Percentiles rank a stretch among this genome's conserved stretches.
These are phyloP conservation scores for Aspergillus nomiae DNA, from an alignment of 2,329 filamentous ascomycete species.

Conservation along the genomic window DNA sequence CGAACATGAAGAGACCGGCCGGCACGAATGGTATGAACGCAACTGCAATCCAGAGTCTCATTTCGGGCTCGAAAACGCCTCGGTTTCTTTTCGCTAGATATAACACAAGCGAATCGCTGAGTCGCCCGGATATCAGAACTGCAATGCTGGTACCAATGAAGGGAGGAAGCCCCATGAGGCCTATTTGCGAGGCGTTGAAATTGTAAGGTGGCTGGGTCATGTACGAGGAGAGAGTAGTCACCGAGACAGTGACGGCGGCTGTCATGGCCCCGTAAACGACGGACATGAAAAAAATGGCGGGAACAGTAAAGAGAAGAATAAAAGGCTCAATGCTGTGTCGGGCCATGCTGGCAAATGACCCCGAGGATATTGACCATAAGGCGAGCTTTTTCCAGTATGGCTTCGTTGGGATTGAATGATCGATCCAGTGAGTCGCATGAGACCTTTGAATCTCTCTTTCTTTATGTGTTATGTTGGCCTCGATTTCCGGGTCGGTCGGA, in stretches of 20 bases:
- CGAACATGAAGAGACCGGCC: constrained; percentile 36
- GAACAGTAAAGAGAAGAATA: constrained; percentile 44
- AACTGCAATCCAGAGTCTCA: constrained; percentile 39
- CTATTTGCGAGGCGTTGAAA: constrained; percentile 40
- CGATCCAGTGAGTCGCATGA: not conserved
- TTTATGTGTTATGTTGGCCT: not conserved
- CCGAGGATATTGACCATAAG: constrained; percentile 30
- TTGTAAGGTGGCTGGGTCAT: constrained; percentile 45
- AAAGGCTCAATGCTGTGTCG: constrained; percentile 34
- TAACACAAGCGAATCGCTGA: constrained; percentile 42
- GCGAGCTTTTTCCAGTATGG: constrained; percentile 46
- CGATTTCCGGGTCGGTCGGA: not conserved
- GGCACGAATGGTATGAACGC: constrained; percentile 33
- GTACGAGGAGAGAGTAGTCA: constrained; percentile 37
- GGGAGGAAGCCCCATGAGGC: constrained; percentile 41
- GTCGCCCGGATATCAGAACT: constrained; percentile 32
- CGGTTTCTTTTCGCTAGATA: constrained; percentile 37
- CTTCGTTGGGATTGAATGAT: constrained; percentile 2
- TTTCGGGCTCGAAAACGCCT: constrained; percentile 49
- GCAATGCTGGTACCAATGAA: constrained; percentile 45
- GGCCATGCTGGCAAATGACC: constrained; percentile 13
- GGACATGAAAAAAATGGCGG: constrained; percentile 50
- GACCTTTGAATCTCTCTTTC: not conserved
- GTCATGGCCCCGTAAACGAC: constrained; percentile 43
- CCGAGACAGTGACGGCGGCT: constrained; percentile 42